Evolutionary conservation across 2,329 filamentous ascomycete genomes (phyloP), one percentile per base, ranked within the genome.

Genomic region (Coniella vitis): DNA sequence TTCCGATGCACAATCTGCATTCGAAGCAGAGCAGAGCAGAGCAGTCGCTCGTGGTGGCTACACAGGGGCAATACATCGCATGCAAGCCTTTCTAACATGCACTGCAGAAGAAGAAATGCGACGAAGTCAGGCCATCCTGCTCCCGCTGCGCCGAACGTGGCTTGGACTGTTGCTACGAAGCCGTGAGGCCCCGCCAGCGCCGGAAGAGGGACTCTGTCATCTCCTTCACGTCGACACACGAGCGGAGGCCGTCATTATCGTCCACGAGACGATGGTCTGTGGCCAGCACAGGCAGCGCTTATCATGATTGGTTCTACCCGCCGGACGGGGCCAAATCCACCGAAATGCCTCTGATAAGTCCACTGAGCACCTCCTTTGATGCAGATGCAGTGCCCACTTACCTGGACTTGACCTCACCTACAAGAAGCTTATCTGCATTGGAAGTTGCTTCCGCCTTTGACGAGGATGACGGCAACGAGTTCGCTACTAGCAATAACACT

Each of bases 21-120:
- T n/a, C n/a, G n/a, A n/a, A n/a, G n/a, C n/a, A n/a, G n/a, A n/a
- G n/a, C n/a, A n/a, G n/a, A n/a, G n/a, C n/a, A n/a, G n/a, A n/a
- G n/a, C n/a, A n/a, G n/a, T n/a, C n/a, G n/a, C n/a, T n/a, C n/a
- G n/a, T n/a, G n/a, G n/a, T n/a, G n/a, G n/a, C n/a, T n/a, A n/a
- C n/a, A n/a, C n/a, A n/a, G n/a, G n/a, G n/a, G n/a, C n/a, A n/a
- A n/a, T n/a, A n/a, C n/a, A n/a, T n/a, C n/a, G n/a, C n/a, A n/a
- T n/a, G n/a, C n/a, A n/a, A n/a, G n/a, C n/a, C n/a, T n/a, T 36
- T 32, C 52, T 51, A 19, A 35, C 48, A 16, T 22, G 13, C 17
- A 22, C 8, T 25, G 54, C 52, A 79, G 75, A 79, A 79, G 61
- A 79, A 79, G 60, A 79, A 79, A 63, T 79, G 75, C 56, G 73